phyloP scores from a whole-genome alignment of 2,329 filamentous ascomycete species.

The Orbilia brochopaga region DNA sequence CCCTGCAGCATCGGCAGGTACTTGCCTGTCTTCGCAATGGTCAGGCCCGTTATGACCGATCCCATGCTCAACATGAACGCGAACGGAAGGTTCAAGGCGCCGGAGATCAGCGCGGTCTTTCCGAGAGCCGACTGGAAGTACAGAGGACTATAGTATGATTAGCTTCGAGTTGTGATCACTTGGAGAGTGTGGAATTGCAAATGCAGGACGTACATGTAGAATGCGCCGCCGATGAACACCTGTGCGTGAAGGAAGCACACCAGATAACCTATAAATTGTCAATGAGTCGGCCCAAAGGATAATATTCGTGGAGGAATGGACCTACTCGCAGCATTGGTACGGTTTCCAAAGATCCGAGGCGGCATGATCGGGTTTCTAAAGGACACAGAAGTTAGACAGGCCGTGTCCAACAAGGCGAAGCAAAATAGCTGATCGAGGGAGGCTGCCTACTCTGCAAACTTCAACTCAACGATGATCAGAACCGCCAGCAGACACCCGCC shows the following conservation, averaged over 20 bases:
- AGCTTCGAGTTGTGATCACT: not conserved
- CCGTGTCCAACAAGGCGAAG: not conserved
- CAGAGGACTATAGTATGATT: slow-evolving; percentile 15
- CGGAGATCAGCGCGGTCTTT: slow-evolving; percentile 67
- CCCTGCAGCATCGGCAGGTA: slow-evolving; percentile 66
- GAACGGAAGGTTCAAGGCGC: slow-evolving; percentile 69
- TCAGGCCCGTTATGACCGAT: slow-evolving; percentile 59
- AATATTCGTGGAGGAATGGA: slow-evolving; percentile 46
- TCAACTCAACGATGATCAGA: slow-evolving; percentile 69
- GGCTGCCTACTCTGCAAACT: slow-evolving; percentile 64
- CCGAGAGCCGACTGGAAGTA: slow-evolving; percentile 74
- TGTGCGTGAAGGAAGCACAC: slow-evolving; percentile 62
- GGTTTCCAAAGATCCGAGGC: slow-evolving; percentile 65
- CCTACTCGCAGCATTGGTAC: slow-evolving; percentile 64
- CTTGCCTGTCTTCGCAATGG: slow-evolving; percentile 69
- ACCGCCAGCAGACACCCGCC: slow-evolving; percentile 62
- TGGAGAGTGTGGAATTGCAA: not conserved
- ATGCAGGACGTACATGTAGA: slow-evolving; percentile 56
- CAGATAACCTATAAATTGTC: slow-evolving; percentile 60
- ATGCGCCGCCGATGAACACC: slow-evolving; percentile 70
- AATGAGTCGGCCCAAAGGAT: slow-evolving; percentile 58
- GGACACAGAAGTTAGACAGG: not conserved
- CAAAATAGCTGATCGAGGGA: not conserved
- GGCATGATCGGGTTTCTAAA: slow-evolving; percentile 68
- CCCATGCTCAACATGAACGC: slow-evolving; percentile 62